Percentiles rank a stretch among this genome's conserved stretches.
Conservation (phyloP, 108 stramenopile species). For the Schizochytrium sp. region DNA sequence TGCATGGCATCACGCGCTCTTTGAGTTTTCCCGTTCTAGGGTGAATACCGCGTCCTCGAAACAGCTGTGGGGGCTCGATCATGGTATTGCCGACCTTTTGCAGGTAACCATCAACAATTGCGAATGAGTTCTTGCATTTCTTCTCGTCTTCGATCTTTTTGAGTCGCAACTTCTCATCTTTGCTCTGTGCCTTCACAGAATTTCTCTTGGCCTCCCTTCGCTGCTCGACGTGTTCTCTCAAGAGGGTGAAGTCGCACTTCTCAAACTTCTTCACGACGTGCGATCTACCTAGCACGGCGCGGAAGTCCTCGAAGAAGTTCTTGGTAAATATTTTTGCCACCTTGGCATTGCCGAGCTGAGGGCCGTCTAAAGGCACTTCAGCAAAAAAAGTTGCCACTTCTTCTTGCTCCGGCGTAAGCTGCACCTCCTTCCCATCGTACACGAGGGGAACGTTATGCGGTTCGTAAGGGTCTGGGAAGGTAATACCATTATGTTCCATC, state of each 20-base stretch:
- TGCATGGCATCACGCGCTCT: conserved; percentile 87
- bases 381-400: conserved; percentile 99
- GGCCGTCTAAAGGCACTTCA: conserved; percentile 90
- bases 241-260: conserved; percentile 93
- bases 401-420: conserved; percentile 89
- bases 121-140: conserved; percentile 85
- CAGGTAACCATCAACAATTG: conserved; percentile 95
- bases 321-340: conserved; percentile 91
- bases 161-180: conserved; percentile 88
- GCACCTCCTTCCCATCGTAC: conserved; percentile 90
- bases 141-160: conserved; percentile 87
- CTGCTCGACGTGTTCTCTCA: conserved; percentile 79
- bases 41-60: conserved; percentile 98
- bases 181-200: conserved; percentile 77
- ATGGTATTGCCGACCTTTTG: conserved; percentile 87
- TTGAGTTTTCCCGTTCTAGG: conserved; percentile 99
- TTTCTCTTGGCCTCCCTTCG: conserved; percentile 87
- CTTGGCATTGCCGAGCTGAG: conserved; percentile 91
- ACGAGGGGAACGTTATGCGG: conserved; percentile 92
- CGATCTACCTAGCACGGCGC: conserved; percentile 79
- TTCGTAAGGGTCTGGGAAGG: conserved; percentile 90
- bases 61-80: conserved; percentile 96
- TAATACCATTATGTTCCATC: conserved; percentile 96
- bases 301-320: conserved; percentile 96
- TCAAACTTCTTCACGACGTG: conserved; percentile 89